phyloP scores from a whole-genome alignment of 352 stramenopile genomes.

The Pythium dissimile region DNA sequence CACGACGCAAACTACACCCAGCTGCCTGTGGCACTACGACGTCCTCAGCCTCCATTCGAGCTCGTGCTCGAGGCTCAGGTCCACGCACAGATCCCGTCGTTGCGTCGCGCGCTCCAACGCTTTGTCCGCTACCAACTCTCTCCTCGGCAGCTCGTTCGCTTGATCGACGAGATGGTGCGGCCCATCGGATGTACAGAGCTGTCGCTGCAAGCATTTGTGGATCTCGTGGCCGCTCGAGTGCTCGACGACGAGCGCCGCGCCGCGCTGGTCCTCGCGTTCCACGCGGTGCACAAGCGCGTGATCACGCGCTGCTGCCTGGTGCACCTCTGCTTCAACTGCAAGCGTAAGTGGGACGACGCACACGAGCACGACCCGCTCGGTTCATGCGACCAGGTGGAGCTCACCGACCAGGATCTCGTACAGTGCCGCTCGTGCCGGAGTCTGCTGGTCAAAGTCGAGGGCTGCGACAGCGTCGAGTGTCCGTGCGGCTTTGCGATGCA shows the following conservation, averaged over 20 bases:
- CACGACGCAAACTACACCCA: constrained; percentile 20
- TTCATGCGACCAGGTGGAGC: background rate
- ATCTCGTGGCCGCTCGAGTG: background rate
- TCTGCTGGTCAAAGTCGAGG: constrained; percentile 23
- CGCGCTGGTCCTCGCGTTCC: constrained; percentile 5
- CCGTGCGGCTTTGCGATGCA: constrained; percentile 26
- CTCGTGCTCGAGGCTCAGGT: background rate
- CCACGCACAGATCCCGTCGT: background rate
- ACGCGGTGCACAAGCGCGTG: constrained; percentile 1
- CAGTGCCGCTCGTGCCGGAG: constrained; percentile 19
- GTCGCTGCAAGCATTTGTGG: background rate
- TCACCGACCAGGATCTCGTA: background rate
- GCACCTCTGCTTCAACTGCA: constrained; percentile 18
- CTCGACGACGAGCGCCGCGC: constrained; percentile 20
- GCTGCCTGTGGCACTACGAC: background rate
- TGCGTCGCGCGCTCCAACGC: background rate
- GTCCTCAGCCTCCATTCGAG: background rate
- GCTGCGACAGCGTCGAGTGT: constrained; percentile 19
- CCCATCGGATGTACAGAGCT: background rate
- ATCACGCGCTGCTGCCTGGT: constrained; percentile 11
- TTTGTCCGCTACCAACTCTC: constrained; percentile 4
- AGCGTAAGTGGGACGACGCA: background rate
- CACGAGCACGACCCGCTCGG: background rate
- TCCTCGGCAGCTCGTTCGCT: background rate
- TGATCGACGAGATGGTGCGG: background rate